Base-by-base conservation (phyloP, 176 grass and related monocot genomes). In the Musa troglodytarum region DNA sequence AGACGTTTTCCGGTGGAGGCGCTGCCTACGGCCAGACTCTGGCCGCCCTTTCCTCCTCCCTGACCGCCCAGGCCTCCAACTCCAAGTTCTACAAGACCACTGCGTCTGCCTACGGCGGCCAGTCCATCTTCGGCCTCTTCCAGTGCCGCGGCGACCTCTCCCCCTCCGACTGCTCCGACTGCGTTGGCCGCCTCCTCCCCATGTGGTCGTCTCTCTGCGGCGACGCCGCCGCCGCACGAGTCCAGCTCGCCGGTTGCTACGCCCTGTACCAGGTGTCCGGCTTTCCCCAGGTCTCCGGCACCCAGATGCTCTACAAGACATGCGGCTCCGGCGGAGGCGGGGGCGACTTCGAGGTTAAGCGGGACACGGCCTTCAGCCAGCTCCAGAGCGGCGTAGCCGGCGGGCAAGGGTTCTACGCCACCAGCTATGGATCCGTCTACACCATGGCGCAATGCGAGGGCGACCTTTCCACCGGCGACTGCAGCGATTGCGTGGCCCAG, bases 401-500 rank as follows among this genome's bases (percentile, higher is more conserved):
- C 50, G 85, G 13, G 22, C 50, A 75, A 0, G 88, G 90, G 0
- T 99, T 99, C 86, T 88, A 81, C 76, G 88, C 90, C 64, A 99
- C 90, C 53, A 90, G 86, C 78, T 99, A 87, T 74, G 85, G 87
- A 69, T 77, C 81, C 21, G 90, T 94, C 11, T 99, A 99, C 74
- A 86, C 90, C 61, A 89, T 99, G 82, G 95, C 90, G 66, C 90
- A 98, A 81, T 98, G 95, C 87, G 90, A 98, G 80, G 90, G 95
- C 65, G 95, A 99, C 73, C 86, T 99, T 71, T 99, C 88, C 29
- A 52, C 54, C 17, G 84, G 77, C 52, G 95, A 94, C 78, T 99
- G 95, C 82, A 53, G 77, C 10, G 75, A 87, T 53, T 98, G 95
- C 83, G 87, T 89, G 70, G 83, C 83, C 11, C 90, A 99, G 81